Percentiles rank a stretch among this genome's conserved stretches.
Conservation (phyloP, 805 yeast species). For the Isabelozyma pseudorhagii region DNA sequence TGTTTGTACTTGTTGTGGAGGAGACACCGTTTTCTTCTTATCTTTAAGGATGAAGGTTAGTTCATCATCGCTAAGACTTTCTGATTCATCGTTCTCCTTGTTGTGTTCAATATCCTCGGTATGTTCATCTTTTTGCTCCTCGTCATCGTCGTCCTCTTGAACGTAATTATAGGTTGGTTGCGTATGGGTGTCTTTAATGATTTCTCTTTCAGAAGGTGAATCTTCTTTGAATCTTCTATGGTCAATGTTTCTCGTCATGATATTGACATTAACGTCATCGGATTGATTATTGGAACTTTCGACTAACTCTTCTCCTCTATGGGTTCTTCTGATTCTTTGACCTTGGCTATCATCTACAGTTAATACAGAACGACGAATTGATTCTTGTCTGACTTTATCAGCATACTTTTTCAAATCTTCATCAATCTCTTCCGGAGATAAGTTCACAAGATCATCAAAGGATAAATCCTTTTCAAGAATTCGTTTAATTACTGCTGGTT, state of each 20-base stretch:
- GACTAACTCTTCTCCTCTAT: conserved; percentile 83
- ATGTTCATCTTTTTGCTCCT: conserved; percentile 13
- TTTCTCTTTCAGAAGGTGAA: conserved; percentile 4
- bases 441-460: conserved; percentile 55
- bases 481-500: conserved; percentile 52
- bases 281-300: conserved; percentile 37
- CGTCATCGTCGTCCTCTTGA: conserved; percentile 27
- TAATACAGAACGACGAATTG: conserved; percentile 65
- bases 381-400: conserved; percentile 65
- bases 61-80: conserved; percentile 21
- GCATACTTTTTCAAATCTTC: conserved; percentile 72
- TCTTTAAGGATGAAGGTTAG: conserved; percentile 28
- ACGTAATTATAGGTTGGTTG: conserved; percentile 12
- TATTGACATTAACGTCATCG: conserved; percentile 22
- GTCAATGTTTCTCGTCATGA: conserved; percentile 32
- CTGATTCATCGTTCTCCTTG: not conserved
- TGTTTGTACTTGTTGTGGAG: conserved; percentile 1
- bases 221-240: conserved; percentile 29
- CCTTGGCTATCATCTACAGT: conserved; percentile 48
- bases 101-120: conserved; percentile 5
- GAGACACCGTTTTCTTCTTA: conserved; percentile 3
- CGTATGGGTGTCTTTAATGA: conserved; percentile 5
- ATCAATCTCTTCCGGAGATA: conserved; percentile 76
- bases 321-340: conserved; percentile 74
- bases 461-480: conserved; percentile 53